Conservation (phyloP, 257 asterid species). For the Euphrasia confusa region DNA sequence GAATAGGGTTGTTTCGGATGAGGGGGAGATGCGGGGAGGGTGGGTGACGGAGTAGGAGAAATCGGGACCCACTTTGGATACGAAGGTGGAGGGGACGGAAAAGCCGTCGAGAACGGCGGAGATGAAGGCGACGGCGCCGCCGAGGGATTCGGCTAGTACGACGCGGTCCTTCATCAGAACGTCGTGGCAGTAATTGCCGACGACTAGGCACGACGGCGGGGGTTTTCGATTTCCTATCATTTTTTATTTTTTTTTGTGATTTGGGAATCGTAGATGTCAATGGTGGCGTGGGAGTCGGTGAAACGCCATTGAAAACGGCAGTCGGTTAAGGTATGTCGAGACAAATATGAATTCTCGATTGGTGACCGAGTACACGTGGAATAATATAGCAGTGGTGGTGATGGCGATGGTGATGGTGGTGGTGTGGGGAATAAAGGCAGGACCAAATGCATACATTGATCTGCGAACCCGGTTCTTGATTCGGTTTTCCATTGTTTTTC, state of each 20-base stretch:
- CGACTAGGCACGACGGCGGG: conserved; percentile 48
- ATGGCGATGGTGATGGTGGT: not conserved
- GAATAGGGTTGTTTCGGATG: conserved; percentile 62
- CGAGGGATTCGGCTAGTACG: conserved; percentile 68
- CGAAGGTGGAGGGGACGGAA: conserved; percentile 41
- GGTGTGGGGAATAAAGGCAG: not conserved
- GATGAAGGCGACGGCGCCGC: conserved; percentile 90
- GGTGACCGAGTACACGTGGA: conserved; percentile 24
- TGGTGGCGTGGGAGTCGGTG: conserved; percentile 18
- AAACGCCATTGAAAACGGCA: conserved; percentile 26
- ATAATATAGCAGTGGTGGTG: conserved; percentile 21
- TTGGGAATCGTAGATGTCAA: not conserved
- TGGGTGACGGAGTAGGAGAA: conserved; percentile 58
- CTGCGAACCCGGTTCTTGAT: conserved; percentile 36
- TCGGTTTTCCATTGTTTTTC: not conserved
- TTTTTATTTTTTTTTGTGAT: not conserved
- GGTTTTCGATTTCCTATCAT: conserved; percentile 28
- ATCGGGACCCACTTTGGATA: conserved; percentile 80
- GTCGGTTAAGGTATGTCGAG: not conserved
- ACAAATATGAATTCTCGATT: conserved; percentile 10
- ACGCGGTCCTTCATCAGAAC: conserved; percentile 60
- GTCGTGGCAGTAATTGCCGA: conserved; percentile 95
- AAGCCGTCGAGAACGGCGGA: conserved; percentile 75
- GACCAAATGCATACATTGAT: conserved; percentile 22
- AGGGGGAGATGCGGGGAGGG: conserved; percentile 34